phyloP scores from a whole-genome alignment of 2,329 filamentous ascomycete genomes.

The Stagonosporopsis vannaccii region DNA sequence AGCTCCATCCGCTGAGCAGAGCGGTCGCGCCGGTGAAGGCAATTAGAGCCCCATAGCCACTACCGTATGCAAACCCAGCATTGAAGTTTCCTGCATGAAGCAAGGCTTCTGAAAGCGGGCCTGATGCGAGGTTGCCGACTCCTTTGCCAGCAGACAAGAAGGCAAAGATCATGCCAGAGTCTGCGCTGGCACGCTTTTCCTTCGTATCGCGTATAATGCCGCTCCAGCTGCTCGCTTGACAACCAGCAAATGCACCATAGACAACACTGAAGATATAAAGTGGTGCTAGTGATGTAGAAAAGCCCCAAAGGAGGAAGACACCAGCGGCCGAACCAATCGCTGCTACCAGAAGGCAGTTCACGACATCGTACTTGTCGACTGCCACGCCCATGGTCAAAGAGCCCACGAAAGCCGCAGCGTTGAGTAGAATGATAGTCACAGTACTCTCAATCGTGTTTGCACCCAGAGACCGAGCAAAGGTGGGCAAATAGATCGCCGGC shows the following conservation, averaged over 20 bases:
- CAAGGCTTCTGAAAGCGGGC: slow-evolving; percentile 59
- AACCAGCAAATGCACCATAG: slow-evolving; percentile 54
- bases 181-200: slow-evolving; percentile 46
- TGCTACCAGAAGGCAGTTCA: slow-evolving; percentile 48
- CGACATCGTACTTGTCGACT: slow-evolving; percentile 50
- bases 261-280: slow-evolving; percentile 54
- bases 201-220: slow-evolving; percentile 55
- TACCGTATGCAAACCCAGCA: slow-evolving; percentile 52
- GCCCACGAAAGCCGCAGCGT: slow-evolving; percentile 49
- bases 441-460: slow-evolving; percentile 46
- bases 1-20: slow-evolving; percentile 40
- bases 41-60: slow-evolving; percentile 53
- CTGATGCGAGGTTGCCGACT: slow-evolving; percentile 59
- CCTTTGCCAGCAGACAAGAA: slow-evolving; percentile 59
- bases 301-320: slow-evolving; percentile 56
- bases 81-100: slow-evolving; percentile 48
- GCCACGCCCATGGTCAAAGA: slow-evolving; percentile 49
- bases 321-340: slow-evolving; percentile 46
- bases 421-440: slow-evolving; percentile 51
- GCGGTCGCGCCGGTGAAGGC: slow-evolving; percentile 54
- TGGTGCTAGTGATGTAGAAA: slow-evolving; percentile 51
- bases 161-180: slow-evolving; percentile 59
- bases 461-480: slow-evolving; percentile 50
- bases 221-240: slow-evolving; percentile 53
- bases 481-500: slow-evolving; percentile 53